Evolutionary conservation across 2,329 filamentous ascomycete species (phyloP), one percentile per base, ranked within the genome.

Genomic region (Thermochaetoides dissita): DNA sequence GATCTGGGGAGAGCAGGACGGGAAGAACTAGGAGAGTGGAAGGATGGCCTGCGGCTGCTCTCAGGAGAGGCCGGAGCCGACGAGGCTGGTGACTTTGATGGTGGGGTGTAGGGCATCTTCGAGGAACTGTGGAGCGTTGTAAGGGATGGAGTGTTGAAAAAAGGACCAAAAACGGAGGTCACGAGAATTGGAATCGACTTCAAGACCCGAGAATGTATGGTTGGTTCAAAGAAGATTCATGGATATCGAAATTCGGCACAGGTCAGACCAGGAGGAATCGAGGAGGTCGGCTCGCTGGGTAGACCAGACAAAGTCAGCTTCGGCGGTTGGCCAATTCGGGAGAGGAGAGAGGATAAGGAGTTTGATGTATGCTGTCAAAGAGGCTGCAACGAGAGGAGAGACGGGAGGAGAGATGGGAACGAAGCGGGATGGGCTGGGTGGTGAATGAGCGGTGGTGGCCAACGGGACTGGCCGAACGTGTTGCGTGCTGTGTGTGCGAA

Each of bases 101-200:
- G 84, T 47, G 84, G 84, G 63, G 84, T 91, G 69, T 91, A 91
- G 76, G 84, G 84, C 84, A 91, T 91, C 67, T 39, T 46, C 11
- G 9, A 11, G 37, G 30, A 31, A 3, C 17, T 24, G 17, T 24
- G n/a, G n/a, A 24, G 3, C 5, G 17, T 3, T 24, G 17, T 24
- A 24, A 24, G 38, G 35, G 17, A 24, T 24, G 17, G 5, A 24
- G 17, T 24, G 17, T 5, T 24, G 17, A 5, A 24, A 24, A 24
- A 24, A 5, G 17, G 17, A 24, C 17, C 17, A 24, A 24, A 24
- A 3, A 5, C 17, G 5, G 17, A 24, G 17, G 17, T 24, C 17
- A 24, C 17, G 17, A 24, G 17, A 24, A 24, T 24, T 24, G 5
- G 17, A 24, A 24, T 24, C 17, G 17, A 24, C 17, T 24, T 24